Base-by-base conservation (phyloP, 208 protist genomes). In the Trypanosoma congolense region DNA sequence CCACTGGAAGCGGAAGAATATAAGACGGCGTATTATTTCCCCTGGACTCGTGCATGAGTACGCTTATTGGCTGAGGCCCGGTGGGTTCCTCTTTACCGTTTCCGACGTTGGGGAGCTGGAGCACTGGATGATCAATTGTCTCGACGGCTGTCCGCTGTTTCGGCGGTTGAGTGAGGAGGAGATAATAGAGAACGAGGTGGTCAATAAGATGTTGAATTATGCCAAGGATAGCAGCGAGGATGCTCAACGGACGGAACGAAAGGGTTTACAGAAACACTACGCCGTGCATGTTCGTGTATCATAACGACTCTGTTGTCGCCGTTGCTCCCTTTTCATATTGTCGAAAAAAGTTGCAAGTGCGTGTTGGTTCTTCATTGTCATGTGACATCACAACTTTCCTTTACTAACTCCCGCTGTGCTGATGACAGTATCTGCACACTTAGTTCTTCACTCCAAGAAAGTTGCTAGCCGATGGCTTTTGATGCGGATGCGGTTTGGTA, bases 1-100 rank as follows among this genome's bases (percentile, higher is more conserved):
- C 19, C 97, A 99, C 62, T 99, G 97, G 77, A 99, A 99, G 71
- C 88, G 95, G 28, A 94, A 97, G 48, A 98, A 98, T 61, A 87
- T 98, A 33, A 88, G 97, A 5, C 88, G 97, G 33, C 86, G 98
- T 48, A 98, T 99, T 60, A 98, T 99, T 51, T 96, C 83, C 3
- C 82, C 90, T 16, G 82, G 85, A 4, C 77, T 99, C 14, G 77
- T 98, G 12, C 77, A 96, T 9, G 97, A 99, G 61, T 99, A 99
- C 68, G 97, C 96, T 14, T 97, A 98, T 63, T 87, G 96, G 64
- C 67, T 99, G 16, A 38, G 56, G 26, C 58, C 57, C n/a, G 97
- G 97, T 14, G 98, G 96, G 9, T 63, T 98, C 0, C 48, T 98
- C 5, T 99, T 98, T 75, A 99, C 97, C 24, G 94, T 98, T 38